Evolutionary conservation across 352 stramenopile genomes (phyloP), one percentile per base, ranked within the genome.

Genomic region (Globisporangium paddicum): DNA sequence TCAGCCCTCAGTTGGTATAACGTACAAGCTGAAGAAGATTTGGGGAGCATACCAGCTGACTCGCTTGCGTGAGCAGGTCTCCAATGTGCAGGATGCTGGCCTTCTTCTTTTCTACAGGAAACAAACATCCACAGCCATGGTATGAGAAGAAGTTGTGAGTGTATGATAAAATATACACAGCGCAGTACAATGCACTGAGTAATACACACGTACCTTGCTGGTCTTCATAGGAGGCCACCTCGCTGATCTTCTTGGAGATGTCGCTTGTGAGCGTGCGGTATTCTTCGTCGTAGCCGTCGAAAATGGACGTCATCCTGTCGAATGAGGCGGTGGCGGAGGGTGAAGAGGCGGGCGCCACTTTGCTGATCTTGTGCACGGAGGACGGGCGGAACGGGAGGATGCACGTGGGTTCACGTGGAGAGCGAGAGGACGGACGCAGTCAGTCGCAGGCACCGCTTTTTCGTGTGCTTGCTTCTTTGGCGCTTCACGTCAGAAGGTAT

Each of bases 231-330:
- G 82, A 89, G 44, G 82, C 76, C 60, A 95, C 76, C 57, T 95
- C 86, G 69, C 83, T 93, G 61, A 95, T 83, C 62, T 95, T 95
- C 63, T 83, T 89, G 47, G 86, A 95, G 71, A 95, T 92, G 62
- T 93, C 85, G 70, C 80, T 87, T 32, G 86, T 76, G 49, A 95
- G 66, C 44, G 83, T 69, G 57, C 85, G 83, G 58, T 95, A 95
- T 63, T 95, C 86, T 69, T 95, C 86, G 57, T 95, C 86, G 64
- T 95, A 95, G 40, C 83, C 80, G 62, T 95, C 86, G 45, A 95
- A 95, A 59, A 93, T 95, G 37, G 83, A 90, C 63, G 86, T 95
- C 83, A 93, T 95, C 48, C 58, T 70, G 65, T 61, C 63, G 48
- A 64, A 61, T 8, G 56, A 58, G 2, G 56, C 42, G 52, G 45